phyloP scores from a whole-genome alignment of 306 rosid species.

The Astragalus membranaceus region DNA sequence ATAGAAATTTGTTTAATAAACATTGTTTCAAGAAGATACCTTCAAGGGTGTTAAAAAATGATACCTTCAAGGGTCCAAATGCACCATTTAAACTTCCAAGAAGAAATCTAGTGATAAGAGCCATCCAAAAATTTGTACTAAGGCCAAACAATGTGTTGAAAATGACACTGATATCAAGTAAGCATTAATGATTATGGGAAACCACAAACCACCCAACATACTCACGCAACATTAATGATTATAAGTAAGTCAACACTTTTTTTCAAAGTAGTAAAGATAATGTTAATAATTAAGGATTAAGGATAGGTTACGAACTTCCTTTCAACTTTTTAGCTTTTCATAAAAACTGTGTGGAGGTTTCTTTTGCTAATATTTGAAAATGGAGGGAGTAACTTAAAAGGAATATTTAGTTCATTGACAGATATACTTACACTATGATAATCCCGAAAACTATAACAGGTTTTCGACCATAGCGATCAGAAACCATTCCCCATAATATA shows the following conservation, averaged over 20 bases:
- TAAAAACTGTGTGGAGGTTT: no score
- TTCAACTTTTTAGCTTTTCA: no score
- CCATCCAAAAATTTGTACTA: constrained; percentile 89
- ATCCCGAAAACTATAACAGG: constrained; percentile 60
- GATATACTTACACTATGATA: constrained; percentile 46
- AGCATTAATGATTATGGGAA: neutral
- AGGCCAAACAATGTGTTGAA: constrained; percentile 88
- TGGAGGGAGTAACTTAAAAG: no score
- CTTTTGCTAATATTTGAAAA: no score
- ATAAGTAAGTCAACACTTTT: no score
- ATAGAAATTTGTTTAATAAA: constrained; percentile 7
- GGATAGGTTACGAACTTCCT: no score
- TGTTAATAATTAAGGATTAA: no score
- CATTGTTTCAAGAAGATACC: no score
- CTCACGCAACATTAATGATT: no score
- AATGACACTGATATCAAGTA: constrained; percentile 42
- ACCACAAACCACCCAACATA: no score
- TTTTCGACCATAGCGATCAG: constrained; percentile 90
- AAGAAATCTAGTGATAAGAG: constrained; percentile 63
- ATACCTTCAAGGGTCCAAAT: constrained; percentile 89
- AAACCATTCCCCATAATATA: constrained; percentile 63
- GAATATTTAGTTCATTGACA: no score
- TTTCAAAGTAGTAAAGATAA: no score
- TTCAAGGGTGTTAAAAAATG: neutral
- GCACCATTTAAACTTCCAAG: constrained; percentile 79